These are phyloP conservation scores for Cyberlindnera saturnus DNA, from an alignment of 805 yeast species.

Conservation along the genomic window DNA sequence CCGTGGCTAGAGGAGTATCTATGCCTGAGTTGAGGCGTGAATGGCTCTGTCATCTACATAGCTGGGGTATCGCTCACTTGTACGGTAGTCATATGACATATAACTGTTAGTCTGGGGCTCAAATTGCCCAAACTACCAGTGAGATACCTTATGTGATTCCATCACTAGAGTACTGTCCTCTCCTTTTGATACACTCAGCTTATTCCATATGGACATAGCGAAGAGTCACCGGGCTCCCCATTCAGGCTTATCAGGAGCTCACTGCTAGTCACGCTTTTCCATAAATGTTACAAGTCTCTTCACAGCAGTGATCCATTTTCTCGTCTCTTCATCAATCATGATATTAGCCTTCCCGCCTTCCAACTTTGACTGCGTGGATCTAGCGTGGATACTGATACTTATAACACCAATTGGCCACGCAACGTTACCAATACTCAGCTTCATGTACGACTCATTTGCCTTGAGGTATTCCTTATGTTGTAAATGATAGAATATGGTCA, in stretches of 20 bases:
- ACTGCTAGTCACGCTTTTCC: slow-evolving; percentile 6
- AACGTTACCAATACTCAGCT: slow-evolving; percentile 77
- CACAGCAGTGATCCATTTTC: slow-evolving; percentile 70
- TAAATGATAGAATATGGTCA: slow-evolving; percentile 54
- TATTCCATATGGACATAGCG: too few species aligned
- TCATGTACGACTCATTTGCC: slow-evolving; percentile 67
- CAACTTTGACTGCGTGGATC: slow-evolving; percentile 57
- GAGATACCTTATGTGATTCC: too few species aligned
- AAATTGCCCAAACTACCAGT: too few species aligned
- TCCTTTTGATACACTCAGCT: too few species aligned
- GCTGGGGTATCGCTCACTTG: too few species aligned
- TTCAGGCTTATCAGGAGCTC: neutral
- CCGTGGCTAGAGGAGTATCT: too few species aligned
- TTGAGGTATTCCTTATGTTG: slow-evolving; percentile 44
- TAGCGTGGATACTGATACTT: slow-evolving; percentile 72
- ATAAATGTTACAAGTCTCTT: slow-evolving; percentile 64
- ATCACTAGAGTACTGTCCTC: too few species aligned
- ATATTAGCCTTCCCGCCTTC: slow-evolving; percentile 60
- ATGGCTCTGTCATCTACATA: too few species aligned
- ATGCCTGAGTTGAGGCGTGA: too few species aligned
- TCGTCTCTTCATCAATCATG: slow-evolving; percentile 69
- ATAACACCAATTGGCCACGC: slow-evolving; percentile 92
- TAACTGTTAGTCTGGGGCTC: too few species aligned
- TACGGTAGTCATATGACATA: too few species aligned
- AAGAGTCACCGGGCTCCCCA: neutral